Evolutionary conservation across 2,329 filamentous ascomycete genomes (phyloP).

Genomic region (Talaromyces sp.): DNA sequence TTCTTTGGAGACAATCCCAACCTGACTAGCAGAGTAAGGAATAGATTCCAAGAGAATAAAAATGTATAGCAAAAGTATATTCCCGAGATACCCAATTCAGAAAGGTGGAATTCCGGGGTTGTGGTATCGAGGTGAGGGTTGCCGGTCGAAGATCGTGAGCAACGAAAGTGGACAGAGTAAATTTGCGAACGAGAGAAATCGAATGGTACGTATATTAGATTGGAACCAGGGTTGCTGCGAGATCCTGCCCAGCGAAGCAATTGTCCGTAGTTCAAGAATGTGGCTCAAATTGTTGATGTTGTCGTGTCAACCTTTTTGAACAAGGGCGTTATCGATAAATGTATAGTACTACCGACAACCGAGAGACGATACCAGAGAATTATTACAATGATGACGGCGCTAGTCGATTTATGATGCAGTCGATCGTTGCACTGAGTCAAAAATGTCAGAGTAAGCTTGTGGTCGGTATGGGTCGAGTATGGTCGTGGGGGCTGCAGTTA

Average conservation of each 20-base stretch:
- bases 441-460: not conserved
- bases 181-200: not conserved
- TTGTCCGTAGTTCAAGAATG: constrained; percentile 27
- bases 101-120: constrained; percentile 9
- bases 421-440: constrained; percentile 16
- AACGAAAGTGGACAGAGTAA: not conserved
- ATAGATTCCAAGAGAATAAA: not conserved
- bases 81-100: constrained; percentile 3
- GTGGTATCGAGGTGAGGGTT: constrained; percentile 7
- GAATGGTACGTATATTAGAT: not conserved
- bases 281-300: constrained; percentile 33
- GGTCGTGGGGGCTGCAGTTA: constrained; percentile 16
- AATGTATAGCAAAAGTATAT: constrained; percentile 2
- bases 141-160: not conserved
- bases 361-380: not conserved
- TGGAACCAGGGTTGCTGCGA: constrained; percentile 19
- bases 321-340: constrained; percentile 23
- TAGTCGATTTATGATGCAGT: constrained; percentile 14
- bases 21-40: constrained; percentile 14
- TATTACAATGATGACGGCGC: constrained; percentile 18
- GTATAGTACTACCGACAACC: constrained; percentile 4
- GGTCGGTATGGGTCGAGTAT: constrained; percentile 1
- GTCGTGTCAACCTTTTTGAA: constrained; percentile 32
- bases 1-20: not conserved
- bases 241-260: constrained; percentile 31